Conservation (phyloP, 2,329 filamentous ascomycete genomes). For the Ophiostoma australiae region DNA sequence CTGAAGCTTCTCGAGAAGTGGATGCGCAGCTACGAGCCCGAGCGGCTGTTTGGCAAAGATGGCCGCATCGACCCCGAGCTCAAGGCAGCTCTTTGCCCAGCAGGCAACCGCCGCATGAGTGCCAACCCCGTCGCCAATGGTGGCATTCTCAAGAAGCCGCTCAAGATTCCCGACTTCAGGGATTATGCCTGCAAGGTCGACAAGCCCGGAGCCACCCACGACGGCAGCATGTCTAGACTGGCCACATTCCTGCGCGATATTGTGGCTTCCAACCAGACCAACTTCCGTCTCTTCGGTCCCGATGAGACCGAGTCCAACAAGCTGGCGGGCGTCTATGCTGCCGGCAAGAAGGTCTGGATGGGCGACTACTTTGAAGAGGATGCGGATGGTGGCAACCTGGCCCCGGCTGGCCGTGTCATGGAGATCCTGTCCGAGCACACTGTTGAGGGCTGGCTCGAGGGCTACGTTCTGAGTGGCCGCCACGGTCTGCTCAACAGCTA, state of each 20-base stretch:
- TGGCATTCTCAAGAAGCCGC: constrained; percentile 60
- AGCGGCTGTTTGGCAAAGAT: constrained; percentile 61
- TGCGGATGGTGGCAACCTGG: constrained; percentile 66
- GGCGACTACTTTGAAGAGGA: constrained; percentile 75
- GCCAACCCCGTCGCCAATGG: constrained; percentile 73
- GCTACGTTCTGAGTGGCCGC: constrained; percentile 68
- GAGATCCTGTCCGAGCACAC: constrained; percentile 82
- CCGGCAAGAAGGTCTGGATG: constrained; percentile 75
- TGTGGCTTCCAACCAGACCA: constrained; percentile 57
- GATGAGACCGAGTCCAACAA: constrained; percentile 83
- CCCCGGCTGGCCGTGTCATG: constrained; percentile 66
- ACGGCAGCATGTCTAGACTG: constrained; percentile 66
- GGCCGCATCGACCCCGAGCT: constrained; percentile 61
- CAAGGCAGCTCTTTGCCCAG: constrained; percentile 58
- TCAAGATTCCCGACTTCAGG: constrained; percentile 65
- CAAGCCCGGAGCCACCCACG: constrained; percentile 52
- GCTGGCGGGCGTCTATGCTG: constrained; percentile 64
- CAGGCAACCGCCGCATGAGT: constrained; percentile 65
- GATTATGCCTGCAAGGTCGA: constrained; percentile 61
- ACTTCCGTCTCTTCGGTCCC: constrained; percentile 72
- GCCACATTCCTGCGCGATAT: constrained; percentile 63
- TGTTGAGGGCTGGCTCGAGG: constrained; percentile 74
- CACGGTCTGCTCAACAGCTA: constrained; percentile 76
- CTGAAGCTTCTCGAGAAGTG: constrained; percentile 66
- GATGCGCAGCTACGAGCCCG: constrained; percentile 73